These are phyloP conservation scores for Spongispora temasekensis DNA, from an alignment of 1,284 basidiomycete genomes.

Conservation along the genomic window DNA sequence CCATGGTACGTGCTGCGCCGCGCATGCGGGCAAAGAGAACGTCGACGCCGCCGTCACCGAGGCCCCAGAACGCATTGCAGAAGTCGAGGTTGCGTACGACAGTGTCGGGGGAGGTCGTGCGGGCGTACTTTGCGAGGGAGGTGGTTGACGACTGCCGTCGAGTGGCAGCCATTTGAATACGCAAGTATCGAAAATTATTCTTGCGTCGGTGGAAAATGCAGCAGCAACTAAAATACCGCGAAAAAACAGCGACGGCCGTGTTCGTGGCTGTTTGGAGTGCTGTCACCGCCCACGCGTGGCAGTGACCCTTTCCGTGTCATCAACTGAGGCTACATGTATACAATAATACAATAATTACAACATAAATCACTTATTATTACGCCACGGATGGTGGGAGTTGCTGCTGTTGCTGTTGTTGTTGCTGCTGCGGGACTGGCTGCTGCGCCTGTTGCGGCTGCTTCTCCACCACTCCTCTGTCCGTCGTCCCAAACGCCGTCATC, in stretches of 20 bases:
- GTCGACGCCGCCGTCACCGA: conserved; percentile 85
- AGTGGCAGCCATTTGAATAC: conserved; percentile 56
- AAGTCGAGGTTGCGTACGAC: conserved; percentile 69
- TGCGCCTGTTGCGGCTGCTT: neutral
- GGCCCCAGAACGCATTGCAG: conserved; percentile 97
- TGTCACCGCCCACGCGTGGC: conserved; percentile 18
- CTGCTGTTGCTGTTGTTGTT: neutral
- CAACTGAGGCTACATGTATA: too few relatives aligned
- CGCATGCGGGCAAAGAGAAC: conserved; percentile 88
- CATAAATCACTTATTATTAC: too few relatives aligned
- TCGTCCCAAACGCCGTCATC: conserved; percentile 12
- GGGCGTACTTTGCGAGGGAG: conserved; percentile 67
- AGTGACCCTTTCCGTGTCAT: too few relatives aligned
- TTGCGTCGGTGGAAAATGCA: conserved; percentile 16
- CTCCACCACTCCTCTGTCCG: conserved; percentile 10
- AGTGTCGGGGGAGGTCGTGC: conserved; percentile 52
- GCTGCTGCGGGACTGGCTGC: neutral
- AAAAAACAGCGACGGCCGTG: neutral
- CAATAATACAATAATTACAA: too few relatives aligned
- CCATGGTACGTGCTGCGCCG: conserved; percentile 82
- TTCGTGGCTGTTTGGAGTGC: conserved; percentile 11
- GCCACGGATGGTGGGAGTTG: neutral
- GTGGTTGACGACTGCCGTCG: conserved; percentile 75
- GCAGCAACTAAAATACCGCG: neutral
- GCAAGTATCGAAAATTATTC: conserved; percentile 11